Conservation (phyloP, 345 rosid species). For the Gossypium thurberi region DNA sequence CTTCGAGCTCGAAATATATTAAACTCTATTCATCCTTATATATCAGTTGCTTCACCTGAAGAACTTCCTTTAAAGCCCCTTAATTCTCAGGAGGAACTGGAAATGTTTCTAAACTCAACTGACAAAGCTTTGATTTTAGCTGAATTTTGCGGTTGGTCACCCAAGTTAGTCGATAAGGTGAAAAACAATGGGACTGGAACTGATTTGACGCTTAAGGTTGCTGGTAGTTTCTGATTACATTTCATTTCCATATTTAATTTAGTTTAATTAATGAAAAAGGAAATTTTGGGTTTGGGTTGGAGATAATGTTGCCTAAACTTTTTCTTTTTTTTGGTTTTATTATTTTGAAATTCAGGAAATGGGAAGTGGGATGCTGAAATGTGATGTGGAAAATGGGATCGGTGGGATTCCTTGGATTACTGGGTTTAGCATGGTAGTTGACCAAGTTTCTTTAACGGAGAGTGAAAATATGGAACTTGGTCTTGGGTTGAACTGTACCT, state of each 20-base stretch:
- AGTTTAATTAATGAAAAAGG: conserved; percentile 12
- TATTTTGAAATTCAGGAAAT: conserved; percentile 27
- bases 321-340: neutral
- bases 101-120: conserved; percentile 58
- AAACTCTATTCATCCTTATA: conserved; percentile 42
- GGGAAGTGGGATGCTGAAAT: conserved; percentile 42
- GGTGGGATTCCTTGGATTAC: conserved; percentile 60
- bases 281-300: conserved; percentile 9
- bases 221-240: conserved; percentile 60
- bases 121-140: conserved; percentile 65
- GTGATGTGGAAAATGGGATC: conserved; percentile 42
- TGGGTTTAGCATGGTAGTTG: conserved; percentile 42
- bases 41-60: conserved; percentile 39
- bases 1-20: conserved; percentile 53
- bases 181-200: conserved; percentile 40
- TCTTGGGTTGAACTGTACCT: conserved; percentile 45
- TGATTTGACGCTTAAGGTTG: conserved; percentile 58
- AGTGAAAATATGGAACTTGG: conserved; percentile 22
- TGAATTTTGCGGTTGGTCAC: conserved; percentile 85
- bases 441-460: conserved; percentile 30
- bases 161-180: conserved; percentile 31
- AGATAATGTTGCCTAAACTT: conserved; percentile 3
- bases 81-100: conserved; percentile 41
- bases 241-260: conserved; percentile 23
- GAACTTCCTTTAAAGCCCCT: conserved; percentile 48